A percentile compares a stretch with the other conserved stretches of the same genome.
Conservation (phyloP, 352 stramenopile species). For the Phytophthora pisi region DNA sequence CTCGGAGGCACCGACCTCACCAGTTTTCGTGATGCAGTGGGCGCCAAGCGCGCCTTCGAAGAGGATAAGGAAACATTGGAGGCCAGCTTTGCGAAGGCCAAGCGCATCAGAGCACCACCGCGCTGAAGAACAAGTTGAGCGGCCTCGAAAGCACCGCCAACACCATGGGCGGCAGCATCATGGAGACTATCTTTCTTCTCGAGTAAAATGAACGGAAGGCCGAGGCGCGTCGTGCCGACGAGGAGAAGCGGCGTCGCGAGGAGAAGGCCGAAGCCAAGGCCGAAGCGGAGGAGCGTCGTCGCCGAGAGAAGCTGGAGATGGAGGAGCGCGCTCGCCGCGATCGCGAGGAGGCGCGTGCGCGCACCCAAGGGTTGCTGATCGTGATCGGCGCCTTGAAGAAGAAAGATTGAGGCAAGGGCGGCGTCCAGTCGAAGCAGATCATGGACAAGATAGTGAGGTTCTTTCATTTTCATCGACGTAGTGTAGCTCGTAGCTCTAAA, state of each 20-base stretch:
- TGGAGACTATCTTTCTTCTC: not conserved
- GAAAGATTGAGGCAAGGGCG: not conserved
- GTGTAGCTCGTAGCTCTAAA: not conserved
- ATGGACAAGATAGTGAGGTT: not conserved
- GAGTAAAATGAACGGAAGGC: not conserved
- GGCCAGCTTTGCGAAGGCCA: not conserved
- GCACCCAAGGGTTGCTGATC: not conserved
- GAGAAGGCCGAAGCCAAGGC: not conserved
- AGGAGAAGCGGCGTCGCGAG: not conserved
- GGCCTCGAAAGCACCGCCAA: not conserved
- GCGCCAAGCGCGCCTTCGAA: not conserved
- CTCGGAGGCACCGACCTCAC: not conserved
- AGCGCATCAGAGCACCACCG: not conserved
- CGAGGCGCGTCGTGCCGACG: not conserved
- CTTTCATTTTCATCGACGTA: not conserved
- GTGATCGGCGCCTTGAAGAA: not conserved
- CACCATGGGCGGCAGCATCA: not conserved
- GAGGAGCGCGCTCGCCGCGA: not conserved
- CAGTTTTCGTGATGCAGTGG: not conserved
- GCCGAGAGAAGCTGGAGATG: not conserved
- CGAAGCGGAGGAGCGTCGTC: not conserved
- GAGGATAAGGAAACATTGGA: not conserved
- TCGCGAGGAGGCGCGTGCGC: not conserved
- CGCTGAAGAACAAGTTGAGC: not conserved
- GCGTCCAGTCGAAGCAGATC: not conserved